Evolutionary conservation across 345 rosid species (phyloP).

Genomic region (Clausena lansium): DNA sequence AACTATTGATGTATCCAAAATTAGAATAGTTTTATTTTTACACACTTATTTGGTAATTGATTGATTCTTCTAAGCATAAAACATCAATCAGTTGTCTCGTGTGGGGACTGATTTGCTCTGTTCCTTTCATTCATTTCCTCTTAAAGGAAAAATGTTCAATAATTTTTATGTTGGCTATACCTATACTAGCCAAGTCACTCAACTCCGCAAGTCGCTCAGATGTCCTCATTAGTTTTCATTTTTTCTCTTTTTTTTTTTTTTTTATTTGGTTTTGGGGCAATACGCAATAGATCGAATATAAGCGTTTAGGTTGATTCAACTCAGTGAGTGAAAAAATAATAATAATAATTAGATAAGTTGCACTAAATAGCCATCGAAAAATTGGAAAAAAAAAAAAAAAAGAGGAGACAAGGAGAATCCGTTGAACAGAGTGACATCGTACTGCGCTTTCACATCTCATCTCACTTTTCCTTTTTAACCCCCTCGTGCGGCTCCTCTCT

Average conservation of each 20-base stretch:
- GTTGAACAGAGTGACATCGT: conserved; percentile 1
- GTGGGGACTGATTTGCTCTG: background rate
- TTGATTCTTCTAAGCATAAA: background rate
- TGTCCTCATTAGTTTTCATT: background rate
- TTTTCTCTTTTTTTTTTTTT: no score
- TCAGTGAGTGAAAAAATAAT: background rate
- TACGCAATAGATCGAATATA: no score
- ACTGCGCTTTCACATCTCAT: background rate
- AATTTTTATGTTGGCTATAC: background rate
- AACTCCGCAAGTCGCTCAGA: background rate
- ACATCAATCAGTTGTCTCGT: background rate
- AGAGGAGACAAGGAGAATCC: conserved; percentile 19
- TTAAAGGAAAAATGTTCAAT: background rate
- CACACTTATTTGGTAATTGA: background rate
- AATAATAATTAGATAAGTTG: no score
- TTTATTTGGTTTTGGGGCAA: no score
- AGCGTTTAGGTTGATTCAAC: no score
- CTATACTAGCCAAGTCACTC: background rate
- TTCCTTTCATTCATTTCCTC: background rate
- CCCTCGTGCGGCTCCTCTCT: conserved; percentile 13
- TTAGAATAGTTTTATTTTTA: no score
- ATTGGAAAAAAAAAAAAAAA: background rate
- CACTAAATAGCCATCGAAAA: no score
- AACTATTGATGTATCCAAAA: no score
- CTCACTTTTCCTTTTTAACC: background rate